phyloP scores from a whole-genome alignment of 768 basidiomycete species.

The Omphalotus guepiniiformis region DNA sequence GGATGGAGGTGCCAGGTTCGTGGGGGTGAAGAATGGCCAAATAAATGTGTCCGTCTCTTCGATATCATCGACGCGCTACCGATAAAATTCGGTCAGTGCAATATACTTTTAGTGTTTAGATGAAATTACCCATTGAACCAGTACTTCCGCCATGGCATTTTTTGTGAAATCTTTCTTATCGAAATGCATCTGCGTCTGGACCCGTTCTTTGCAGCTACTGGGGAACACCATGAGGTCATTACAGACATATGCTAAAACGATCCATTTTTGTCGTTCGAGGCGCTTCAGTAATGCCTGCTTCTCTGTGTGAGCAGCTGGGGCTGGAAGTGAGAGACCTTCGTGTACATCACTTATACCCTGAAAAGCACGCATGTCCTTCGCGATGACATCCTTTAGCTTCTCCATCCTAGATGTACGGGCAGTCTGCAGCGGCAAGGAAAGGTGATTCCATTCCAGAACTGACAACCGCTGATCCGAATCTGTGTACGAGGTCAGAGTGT shows the following conservation, averaged over 20 bases:
- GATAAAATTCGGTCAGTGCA: neutral
- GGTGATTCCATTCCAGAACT: neutral
- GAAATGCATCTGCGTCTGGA: neutral
- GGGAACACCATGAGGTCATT: constrained; percentile 1
- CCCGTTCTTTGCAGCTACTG: neutral
- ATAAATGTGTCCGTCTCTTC: neutral
- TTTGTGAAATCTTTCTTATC: neutral
- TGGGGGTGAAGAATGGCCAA: neutral
- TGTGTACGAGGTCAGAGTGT: neutral
- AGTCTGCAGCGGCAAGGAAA: neutral
- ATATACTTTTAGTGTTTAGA: neutral
- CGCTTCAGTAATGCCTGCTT: neutral
- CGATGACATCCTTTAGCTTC: neutral
- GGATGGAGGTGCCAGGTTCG: neutral
- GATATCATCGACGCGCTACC: neutral
- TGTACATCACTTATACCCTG: neutral
- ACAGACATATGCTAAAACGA: neutral
- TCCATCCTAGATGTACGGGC: neutral
- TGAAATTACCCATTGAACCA: neutral
- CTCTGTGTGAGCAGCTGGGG: neutral
- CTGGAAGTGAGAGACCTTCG: neutral
- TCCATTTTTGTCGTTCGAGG: neutral
- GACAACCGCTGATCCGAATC: neutral
- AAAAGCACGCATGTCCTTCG: neutral
- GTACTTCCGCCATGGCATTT: neutral